phyloP scores from a whole-genome alignment of 2,329 filamentous ascomycete genomes.

The Nemania bipapillata region DNA sequence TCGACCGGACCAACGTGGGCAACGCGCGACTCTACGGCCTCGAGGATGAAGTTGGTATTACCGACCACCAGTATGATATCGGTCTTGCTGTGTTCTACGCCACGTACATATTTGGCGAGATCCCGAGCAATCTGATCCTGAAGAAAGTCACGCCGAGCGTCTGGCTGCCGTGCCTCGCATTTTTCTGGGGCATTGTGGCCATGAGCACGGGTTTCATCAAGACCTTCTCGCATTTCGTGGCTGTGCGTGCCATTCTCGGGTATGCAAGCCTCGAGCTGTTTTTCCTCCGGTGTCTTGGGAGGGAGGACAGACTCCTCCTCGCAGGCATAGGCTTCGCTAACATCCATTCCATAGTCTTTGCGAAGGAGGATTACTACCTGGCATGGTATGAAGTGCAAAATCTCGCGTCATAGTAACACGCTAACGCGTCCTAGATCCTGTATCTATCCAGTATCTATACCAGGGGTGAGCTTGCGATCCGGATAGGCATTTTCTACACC shows the following conservation, averaged over 20 bases:
- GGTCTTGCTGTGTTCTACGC: conserved; percentile 74
- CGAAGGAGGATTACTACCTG: conserved; percentile 73
- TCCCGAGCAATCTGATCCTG: conserved; percentile 72
- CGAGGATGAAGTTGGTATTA: conserved; percentile 67
- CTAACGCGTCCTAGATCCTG: conserved; percentile 59
- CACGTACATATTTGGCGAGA: conserved; percentile 70
- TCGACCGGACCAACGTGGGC: conserved; percentile 77
- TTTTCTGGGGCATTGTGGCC: conserved; percentile 68
- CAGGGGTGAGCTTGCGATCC: conserved; percentile 67
- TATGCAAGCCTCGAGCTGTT: conserved; percentile 11
- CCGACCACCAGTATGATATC: conserved; percentile 70
- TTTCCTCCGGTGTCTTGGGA: neutral
- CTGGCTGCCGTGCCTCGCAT: conserved; percentile 68
- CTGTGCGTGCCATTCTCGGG: conserved; percentile 69
- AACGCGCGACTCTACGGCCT: conserved; percentile 75
- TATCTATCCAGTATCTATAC: conserved; percentile 73
- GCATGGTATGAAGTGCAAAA: conserved; percentile 62
- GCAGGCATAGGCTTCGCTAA: conserved; percentile 2
- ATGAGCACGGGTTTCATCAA: conserved; percentile 67
- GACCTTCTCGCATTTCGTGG: conserved; percentile 67
- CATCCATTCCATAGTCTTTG: conserved; percentile 56
- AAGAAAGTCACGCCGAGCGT: conserved; percentile 69
- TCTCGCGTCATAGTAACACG: neutral
- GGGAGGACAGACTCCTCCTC: neutral
- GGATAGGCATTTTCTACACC: conserved; percentile 75